Conservation (phyloP, 2,329 filamentous ascomycete species). For the Colletotrichum sp. region DNA sequence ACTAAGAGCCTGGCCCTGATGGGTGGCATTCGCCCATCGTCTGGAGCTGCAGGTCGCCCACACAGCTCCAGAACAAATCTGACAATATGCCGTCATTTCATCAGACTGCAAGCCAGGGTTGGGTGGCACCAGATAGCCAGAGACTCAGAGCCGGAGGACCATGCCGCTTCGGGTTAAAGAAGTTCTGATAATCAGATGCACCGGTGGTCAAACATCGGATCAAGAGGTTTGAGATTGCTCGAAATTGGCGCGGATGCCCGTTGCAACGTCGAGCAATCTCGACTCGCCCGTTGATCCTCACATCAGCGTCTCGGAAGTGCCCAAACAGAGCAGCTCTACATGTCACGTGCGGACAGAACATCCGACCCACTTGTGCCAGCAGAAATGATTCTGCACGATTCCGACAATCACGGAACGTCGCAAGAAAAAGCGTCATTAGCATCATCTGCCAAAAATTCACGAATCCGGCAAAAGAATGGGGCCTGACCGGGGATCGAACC, state of each 20-base stretch:
- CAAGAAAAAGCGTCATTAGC: neutral
- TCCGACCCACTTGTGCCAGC: neutral
- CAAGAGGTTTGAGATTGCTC: conserved; percentile 7
- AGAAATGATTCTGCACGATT: neutral
- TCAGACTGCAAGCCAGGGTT: neutral
- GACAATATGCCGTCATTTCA: conserved; percentile 15
- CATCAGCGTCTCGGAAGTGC: neutral
- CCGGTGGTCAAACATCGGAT: neutral
- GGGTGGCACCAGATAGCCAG: neutral
- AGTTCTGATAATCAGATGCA: neutral
- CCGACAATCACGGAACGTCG: neutral
- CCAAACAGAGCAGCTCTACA: neutral
- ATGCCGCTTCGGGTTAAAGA: neutral
- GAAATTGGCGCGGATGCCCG: conserved; percentile 13
- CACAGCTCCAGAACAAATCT: neutral
- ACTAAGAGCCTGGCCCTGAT: neutral
- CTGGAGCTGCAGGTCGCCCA: neutral
- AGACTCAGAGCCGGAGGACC: neutral
- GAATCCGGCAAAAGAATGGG: conserved; percentile 19
- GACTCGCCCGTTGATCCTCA: conserved; percentile 20
- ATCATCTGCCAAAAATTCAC: neutral
- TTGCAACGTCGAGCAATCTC: conserved; percentile 13
- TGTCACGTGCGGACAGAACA: neutral
- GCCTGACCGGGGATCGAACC: conserved; percentile 36
- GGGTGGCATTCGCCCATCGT: neutral